Conservation (phyloP, 2,329 filamentous ascomycete genomes). For the Fusarium verticillioides region DNA sequence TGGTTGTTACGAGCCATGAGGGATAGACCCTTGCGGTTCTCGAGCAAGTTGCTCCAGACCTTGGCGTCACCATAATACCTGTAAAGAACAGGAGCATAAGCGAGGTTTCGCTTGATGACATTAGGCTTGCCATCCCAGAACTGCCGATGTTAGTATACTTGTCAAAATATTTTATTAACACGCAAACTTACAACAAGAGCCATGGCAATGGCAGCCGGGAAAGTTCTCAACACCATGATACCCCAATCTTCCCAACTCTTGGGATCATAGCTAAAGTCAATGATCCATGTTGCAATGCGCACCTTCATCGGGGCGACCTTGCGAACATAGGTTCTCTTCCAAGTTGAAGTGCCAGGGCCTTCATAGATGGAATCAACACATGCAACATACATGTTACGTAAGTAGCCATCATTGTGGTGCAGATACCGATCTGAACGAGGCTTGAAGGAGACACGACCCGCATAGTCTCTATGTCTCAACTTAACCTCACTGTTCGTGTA, state of each 20-base stretch:
- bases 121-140: constrained; percentile 41
- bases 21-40: constrained; percentile 39
- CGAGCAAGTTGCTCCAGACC: constrained; percentile 44
- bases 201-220: constrained; percentile 43
- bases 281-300: constrained; percentile 43
- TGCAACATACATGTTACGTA: constrained; percentile 44
- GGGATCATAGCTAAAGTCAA: constrained; percentile 43
- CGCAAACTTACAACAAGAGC: constrained; percentile 35
- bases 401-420: constrained; percentile 42
- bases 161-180: fast-evolving
- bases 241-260: constrained; percentile 43
- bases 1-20: constrained; percentile 39
- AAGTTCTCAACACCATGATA: constrained; percentile 39
- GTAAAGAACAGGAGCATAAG: constrained; percentile 42
- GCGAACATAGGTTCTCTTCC: constrained; percentile 44
- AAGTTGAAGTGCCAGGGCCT: constrained; percentile 41
- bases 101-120: constrained; percentile 20
- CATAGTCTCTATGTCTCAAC: constrained; percentile 40
- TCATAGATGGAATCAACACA: constrained; percentile 43
- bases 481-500: constrained; percentile 27
- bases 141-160: not conserved
- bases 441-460: constrained; percentile 37
- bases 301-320: constrained; percentile 43
- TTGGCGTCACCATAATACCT: constrained; percentile 40
- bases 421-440: constrained; percentile 42